phyloP scores from a whole-genome alignment of 2,329 filamentous ascomycete species.

The Lasiodiplodia hormozganensis region DNA sequence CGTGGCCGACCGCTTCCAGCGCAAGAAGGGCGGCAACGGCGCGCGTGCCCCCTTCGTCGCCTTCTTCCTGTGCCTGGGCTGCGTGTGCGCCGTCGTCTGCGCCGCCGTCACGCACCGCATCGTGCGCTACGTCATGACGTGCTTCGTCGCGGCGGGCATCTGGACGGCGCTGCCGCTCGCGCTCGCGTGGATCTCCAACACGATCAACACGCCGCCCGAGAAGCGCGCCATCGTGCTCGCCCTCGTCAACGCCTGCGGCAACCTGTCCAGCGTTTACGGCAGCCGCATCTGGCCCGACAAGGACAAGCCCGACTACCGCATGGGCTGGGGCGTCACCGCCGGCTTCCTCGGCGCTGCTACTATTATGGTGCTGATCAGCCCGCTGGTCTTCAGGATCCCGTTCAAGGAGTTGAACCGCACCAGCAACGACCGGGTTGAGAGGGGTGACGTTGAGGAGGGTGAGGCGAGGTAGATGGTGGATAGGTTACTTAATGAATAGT shows the following conservation, averaged over 20 bases:
- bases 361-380: slow-evolving; percentile 50
- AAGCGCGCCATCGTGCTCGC: slow-evolving; percentile 63
- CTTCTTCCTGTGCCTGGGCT: slow-evolving; percentile 15
- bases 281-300: slow-evolving; percentile 57
- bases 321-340: slow-evolving; percentile 60
- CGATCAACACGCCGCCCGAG: slow-evolving; percentile 64
- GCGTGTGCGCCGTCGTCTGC: slow-evolving; percentile 41
- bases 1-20: slow-evolving; percentile 11
- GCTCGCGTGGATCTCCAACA: slow-evolving; percentile 66
- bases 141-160: slow-evolving; percentile 52
- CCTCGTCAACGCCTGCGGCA: slow-evolving; percentile 50
- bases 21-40: slow-evolving; percentile 12
- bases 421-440: neutral
- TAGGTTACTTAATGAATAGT: neutral
- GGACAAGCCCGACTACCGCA: slow-evolving; percentile 58
- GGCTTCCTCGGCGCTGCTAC: slow-evolving; percentile 55
- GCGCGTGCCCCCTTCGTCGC: slow-evolving; percentile 19
- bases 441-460: neutral
- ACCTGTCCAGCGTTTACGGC: slow-evolving; percentile 21
- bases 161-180: slow-evolving; percentile 64
- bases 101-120: slow-evolving; percentile 40
- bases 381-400: slow-evolving; percentile 21
- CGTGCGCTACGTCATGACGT: slow-evolving; percentile 50
- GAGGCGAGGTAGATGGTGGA: slow-evolving; percentile 9
- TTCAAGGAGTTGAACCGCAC: slow-evolving; percentile 1